Conservation (phyloP, 805 yeast species). For the Yamadazyma endophytica region DNA sequence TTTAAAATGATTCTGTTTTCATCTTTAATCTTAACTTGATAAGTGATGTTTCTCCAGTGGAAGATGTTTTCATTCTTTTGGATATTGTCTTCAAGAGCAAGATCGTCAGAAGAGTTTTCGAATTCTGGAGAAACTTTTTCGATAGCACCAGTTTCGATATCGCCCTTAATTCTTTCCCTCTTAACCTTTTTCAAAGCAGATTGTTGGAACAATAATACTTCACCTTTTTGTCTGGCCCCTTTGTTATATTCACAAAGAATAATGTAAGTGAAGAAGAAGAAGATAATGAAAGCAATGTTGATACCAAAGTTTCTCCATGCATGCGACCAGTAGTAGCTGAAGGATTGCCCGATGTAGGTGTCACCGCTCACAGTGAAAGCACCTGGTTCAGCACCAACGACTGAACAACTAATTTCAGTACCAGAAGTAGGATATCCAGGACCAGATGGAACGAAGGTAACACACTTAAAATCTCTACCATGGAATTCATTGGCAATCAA, state of each 20-base stretch:
- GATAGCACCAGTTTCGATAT: conserved; percentile 16
- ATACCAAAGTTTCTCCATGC: conserved; percentile 82
- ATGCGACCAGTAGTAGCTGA: conserved; percentile 50
- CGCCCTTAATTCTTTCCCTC: conserved; percentile 17
- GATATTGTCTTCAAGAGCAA: conserved; percentile 1
- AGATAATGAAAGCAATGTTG: conserved; percentile 45
- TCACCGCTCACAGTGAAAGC: conserved; percentile 53
- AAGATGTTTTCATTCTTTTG: conserved; percentile 20
- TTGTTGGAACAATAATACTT: conserved; percentile 25
- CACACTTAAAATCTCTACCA: conserved; percentile 52
- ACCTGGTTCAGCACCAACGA: conserved; percentile 61
- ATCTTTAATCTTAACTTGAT: conserved; percentile 32
- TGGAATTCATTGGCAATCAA: conserved; percentile 65
- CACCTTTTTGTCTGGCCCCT: conserved; percentile 44
- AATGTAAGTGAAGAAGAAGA: conserved; percentile 35
- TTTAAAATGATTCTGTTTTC: conserved; percentile 37
- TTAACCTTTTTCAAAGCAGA: conserved; percentile 28
- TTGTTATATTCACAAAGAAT: conserved; percentile 34
- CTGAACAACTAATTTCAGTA: conserved; percentile 49
- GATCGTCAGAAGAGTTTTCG: conserved; percentile 2
- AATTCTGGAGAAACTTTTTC: conserved; percentile 20
- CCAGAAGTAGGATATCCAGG: conserved; percentile 38
- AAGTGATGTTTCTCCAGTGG: conserved; percentile 37
- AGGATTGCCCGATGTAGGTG: conserved; percentile 46
- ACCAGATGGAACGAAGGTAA: conserved; percentile 56